Evolutionary conservation across 352 stramenopile species (phyloP).

Genomic region (Phytophthora chlamydospora): DNA sequence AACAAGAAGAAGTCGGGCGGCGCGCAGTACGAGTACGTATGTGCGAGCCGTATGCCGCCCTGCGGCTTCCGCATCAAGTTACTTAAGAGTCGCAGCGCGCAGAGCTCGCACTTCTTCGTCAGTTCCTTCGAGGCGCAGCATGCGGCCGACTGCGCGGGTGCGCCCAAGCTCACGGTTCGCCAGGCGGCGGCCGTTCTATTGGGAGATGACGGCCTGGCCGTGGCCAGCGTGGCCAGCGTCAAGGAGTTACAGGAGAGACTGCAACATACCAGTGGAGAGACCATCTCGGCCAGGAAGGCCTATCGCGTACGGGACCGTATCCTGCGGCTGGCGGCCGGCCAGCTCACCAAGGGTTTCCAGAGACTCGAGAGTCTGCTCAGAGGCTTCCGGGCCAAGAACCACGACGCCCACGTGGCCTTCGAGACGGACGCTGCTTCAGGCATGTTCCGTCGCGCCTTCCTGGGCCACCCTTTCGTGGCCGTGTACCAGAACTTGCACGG

Average conservation of each 20-base stretch:
- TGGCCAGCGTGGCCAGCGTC: constrained; percentile 28
- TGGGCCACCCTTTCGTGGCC: constrained; percentile 34
- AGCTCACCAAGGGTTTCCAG: constrained; percentile 41
- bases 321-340: constrained; percentile 32
- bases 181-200: constrained; percentile 36
- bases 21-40: constrained; percentile 47
- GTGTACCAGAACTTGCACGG: constrained; percentile 28
- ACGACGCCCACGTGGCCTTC: constrained; percentile 32
- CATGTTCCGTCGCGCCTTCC: constrained; percentile 35
- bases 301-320: constrained; percentile 42
- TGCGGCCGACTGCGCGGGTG: constrained; percentile 23
- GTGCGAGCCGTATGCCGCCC: constrained; percentile 27
- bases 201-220: constrained; percentile 8
- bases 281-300: constrained; percentile 39
- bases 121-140: constrained; percentile 38
- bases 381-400: constrained; percentile 39
- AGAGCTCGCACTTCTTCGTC: constrained; percentile 46
- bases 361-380: constrained; percentile 34
- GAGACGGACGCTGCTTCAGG: constrained; percentile 21
- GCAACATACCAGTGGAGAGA: constrained; percentile 33
- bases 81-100: constrained; percentile 44
- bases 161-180: constrained; percentile 41
- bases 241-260: constrained; percentile 38
- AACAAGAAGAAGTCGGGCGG: constrained; percentile 47
- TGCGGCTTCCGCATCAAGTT: constrained; percentile 45